Evolutionary conservation across 257 asterid genomes (phyloP).

Genomic region (Solanum pinnatisectum): DNA sequence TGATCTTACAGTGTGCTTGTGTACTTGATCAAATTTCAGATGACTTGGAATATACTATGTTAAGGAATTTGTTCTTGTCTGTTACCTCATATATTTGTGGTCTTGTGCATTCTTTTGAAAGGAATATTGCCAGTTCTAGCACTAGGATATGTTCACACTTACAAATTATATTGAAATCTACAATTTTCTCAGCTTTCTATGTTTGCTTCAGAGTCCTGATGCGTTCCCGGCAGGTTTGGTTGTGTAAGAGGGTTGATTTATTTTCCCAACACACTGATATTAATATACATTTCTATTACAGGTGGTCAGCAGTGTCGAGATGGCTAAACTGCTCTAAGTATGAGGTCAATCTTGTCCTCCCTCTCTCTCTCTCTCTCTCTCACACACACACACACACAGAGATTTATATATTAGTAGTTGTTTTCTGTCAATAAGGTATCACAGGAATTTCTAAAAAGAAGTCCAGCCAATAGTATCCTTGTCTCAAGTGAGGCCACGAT

Average conservation of each 20-base stretch:
- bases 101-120: background rate
- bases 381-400: background rate
- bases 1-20: background rate
- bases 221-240: background rate
- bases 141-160: background rate
- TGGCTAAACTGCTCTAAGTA: conserved; percentile 83
- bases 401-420: background rate
- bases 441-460: background rate
- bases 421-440: background rate
- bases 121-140: background rate
- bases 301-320: conserved; percentile 77
- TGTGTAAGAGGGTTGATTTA: background rate
- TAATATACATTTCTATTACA: conserved; percentile 17
- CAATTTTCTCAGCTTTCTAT: background rate
- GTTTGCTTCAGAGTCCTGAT: background rate
- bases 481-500: background rate
- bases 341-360: conserved; percentile 28
- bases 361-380: background rate
- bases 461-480: background rate
- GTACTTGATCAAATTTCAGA: background rate
- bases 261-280: background rate
- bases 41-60: background rate
- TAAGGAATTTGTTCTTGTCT: background rate
- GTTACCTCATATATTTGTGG: background rate
- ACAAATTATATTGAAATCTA: background rate